Conservation (phyloP, 768 basidiomycete species). For the Suillus weaverae region DNA sequence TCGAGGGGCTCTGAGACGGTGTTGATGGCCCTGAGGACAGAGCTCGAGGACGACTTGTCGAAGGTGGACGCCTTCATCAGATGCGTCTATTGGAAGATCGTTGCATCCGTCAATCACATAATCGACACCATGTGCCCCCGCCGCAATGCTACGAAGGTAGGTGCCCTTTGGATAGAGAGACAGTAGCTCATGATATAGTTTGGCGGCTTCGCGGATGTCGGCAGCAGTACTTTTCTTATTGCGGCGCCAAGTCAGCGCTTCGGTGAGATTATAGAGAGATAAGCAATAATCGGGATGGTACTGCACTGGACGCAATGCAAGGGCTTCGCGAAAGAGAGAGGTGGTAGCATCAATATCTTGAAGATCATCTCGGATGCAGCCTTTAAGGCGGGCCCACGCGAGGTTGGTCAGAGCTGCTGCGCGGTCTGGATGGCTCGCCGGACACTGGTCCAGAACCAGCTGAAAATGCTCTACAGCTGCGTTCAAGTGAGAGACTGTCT, state of each 20-base stretch:
- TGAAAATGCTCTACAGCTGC: neutral
- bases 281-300: constrained; percentile 7
- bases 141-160: neutral
- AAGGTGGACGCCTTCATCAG: neutral
- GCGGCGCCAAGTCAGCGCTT: constrained; percentile 10
- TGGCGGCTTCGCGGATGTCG: constrained; percentile 17
- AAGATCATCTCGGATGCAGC: neutral
- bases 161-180: neutral
- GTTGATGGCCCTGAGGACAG: neutral
- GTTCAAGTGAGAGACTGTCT: neutral
- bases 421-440: neutral
- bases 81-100: neutral
- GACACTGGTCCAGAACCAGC: neutral
- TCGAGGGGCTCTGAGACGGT: neutral
- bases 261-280: constrained; percentile 15
- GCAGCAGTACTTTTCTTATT: constrained; percentile 5
- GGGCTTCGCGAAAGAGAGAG: neutral
- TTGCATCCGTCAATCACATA: neutral
- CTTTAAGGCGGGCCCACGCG: constrained; percentile 1
- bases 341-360: neutral
- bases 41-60: neutral
- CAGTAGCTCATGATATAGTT: neutral
- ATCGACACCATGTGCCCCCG: neutral
- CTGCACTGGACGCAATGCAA: constrained; percentile 7
- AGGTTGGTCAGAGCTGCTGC: constrained; percentile 2